Evolutionary conservation across 2,329 filamentous ascomycete genomes (phyloP).

Genomic region (Tolypocladium guangdongense): DNA sequence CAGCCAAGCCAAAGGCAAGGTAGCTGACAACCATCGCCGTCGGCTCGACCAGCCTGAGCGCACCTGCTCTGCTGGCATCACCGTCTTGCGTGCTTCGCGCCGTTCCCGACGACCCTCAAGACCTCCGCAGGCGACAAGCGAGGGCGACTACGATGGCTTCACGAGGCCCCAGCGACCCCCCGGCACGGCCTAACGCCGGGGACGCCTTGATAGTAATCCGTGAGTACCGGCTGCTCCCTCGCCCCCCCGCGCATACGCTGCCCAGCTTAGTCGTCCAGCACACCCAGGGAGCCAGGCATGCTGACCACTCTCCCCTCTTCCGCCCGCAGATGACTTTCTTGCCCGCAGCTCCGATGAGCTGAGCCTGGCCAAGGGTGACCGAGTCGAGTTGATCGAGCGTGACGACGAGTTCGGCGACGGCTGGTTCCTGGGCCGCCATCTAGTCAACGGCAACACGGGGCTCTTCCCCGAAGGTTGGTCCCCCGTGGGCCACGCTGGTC

Average conservation of each 20-base stretch:
- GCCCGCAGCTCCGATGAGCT: conserved; percentile 90
- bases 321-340: conserved; percentile 67
- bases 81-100: not conserved
- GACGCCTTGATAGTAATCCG: conserved; percentile 62
- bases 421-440: conserved; percentile 70
- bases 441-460: conserved; percentile 62
- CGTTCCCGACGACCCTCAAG: not conserved
- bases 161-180: conserved; percentile 23
- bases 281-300: not conserved
- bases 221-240: conserved; percentile 33
- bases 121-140: not conserved
- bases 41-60: not conserved
- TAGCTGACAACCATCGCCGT: not conserved
- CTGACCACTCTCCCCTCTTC: not conserved
- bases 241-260: not conserved
- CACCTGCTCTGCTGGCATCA: not conserved
- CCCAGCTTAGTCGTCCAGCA: not conserved
- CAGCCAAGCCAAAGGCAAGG: not conserved
- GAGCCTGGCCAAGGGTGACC: conserved; percentile 73
- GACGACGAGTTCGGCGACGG: conserved; percentile 86
- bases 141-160: conserved; percentile 28
- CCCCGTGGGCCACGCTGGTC: not conserved
- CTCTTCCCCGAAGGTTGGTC: conserved; percentile 71
- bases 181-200: conserved; percentile 46
- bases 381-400: conserved; percentile 71